These are phyloP conservation scores for Venturia asperata DNA, from an alignment of 2,329 filamentous ascomycete species.

Conservation along the genomic window DNA sequence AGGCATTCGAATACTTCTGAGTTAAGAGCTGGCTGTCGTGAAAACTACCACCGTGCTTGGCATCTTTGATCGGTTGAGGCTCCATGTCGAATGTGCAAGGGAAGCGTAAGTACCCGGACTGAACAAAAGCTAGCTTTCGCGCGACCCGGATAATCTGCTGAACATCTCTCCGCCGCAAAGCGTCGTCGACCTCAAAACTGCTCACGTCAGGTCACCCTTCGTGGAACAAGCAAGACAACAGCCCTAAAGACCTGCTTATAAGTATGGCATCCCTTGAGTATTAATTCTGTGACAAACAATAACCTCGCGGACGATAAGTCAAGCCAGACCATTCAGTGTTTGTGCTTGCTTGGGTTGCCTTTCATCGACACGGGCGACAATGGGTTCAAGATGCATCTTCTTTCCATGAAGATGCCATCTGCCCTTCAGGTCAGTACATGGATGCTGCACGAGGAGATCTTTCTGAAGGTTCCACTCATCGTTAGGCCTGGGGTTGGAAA, in stretches of 20 bases:
- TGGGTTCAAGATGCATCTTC: neutral
- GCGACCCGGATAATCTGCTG: neutral
- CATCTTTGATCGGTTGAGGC: neutral
- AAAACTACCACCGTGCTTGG: neutral
- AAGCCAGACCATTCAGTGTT: neutral
- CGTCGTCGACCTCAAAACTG: neutral
- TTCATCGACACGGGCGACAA: neutral
- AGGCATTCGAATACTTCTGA: neutral
- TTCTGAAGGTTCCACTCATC: neutral
- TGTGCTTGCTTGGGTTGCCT: neutral
- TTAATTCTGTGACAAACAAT: neutral
- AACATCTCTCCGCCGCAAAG: neutral
- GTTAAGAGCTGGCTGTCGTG: slow-evolving; percentile 5
- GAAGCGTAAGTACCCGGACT: neutral
- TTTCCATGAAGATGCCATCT: neutral
- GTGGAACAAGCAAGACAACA: neutral
- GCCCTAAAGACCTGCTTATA: neutral
- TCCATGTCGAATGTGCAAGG: neutral
- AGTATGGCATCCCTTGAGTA: neutral
- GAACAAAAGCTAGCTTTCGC: neutral
- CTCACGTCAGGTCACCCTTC: neutral
- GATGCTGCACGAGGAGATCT: neutral
- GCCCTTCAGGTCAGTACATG: neutral
- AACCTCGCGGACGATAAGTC: neutral
- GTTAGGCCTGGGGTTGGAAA: neutral